Percentiles rank a stretch among this genome's conserved stretches.
These are phyloP conservation scores for Aureobasidium sp. DNA, from an alignment of 2,329 filamentous ascomycete species.

Conservation along the genomic window DNA sequence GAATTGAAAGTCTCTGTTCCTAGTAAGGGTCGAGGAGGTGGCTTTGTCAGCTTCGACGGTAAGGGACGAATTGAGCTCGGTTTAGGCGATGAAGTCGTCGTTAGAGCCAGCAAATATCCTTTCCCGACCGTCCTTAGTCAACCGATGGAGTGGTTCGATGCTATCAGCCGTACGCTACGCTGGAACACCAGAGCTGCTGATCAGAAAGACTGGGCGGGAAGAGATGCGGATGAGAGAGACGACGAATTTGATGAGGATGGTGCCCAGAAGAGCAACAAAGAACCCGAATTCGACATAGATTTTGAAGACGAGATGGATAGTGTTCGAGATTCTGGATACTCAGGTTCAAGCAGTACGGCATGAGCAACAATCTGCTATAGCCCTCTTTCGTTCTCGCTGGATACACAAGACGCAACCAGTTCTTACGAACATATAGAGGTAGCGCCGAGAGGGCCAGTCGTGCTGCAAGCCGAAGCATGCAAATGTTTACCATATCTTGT, in stretches of 20 bases:
- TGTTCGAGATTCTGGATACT: constrained; percentile 27
- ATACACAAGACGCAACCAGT: not conserved
- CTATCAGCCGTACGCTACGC: constrained; percentile 79
- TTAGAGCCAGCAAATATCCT: constrained; percentile 90
- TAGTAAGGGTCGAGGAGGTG: constrained; percentile 75
- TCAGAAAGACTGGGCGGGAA: constrained; percentile 70
- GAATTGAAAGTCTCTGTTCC: constrained; percentile 84
- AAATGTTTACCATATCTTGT: not conserved
- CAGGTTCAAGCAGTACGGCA: constrained; percentile 16
- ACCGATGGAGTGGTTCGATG: constrained; percentile 93
- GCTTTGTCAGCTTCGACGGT: constrained; percentile 95
- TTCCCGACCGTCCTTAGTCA: constrained; percentile 93
- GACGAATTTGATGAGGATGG: constrained; percentile 40
- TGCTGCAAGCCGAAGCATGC: not conserved
- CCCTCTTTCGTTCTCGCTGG: not conserved
- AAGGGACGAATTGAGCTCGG: constrained; percentile 91
- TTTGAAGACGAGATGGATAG: constrained; percentile 49
- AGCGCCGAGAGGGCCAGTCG: not conserved
- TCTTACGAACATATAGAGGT: not conserved
- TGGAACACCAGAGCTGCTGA: constrained; percentile 93
- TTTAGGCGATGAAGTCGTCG: constrained; percentile 91
- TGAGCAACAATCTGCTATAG: not conserved
- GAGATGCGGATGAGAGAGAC: constrained; percentile 27
- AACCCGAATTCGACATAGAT: constrained; percentile 86
- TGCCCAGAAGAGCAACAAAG: constrained; percentile 32